phyloP scores from a whole-genome alignment of 768 basidiomycete species.

The Candolleomyces aberdarensis region DNA sequence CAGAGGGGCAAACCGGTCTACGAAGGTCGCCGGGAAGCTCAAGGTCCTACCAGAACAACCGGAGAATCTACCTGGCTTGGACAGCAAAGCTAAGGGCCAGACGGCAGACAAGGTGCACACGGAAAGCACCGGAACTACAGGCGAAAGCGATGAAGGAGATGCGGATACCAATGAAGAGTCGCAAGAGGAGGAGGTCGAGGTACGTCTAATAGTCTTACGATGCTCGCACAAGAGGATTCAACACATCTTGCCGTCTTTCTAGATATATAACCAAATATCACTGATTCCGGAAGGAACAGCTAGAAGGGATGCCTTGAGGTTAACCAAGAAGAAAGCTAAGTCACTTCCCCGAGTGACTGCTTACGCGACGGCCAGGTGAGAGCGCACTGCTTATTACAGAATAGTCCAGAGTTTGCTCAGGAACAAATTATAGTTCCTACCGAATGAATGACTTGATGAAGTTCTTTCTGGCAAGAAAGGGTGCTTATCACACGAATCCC shows the following conservation, averaged over 20 bases:
- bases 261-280: slow-evolving; percentile 94
- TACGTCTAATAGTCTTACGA: slow-evolving; percentile 23
- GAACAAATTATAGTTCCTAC: slow-evolving; percentile 63
- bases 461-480: slow-evolving; percentile 82
- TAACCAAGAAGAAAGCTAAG: slow-evolving; percentile 96
- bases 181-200: slow-evolving; percentile 61
- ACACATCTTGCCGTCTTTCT: background rate
- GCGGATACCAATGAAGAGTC: slow-evolving; percentile 60
- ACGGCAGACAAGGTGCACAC: slow-evolving; percentile 37
- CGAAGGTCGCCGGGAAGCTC: slow-evolving; percentile 81
- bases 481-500: slow-evolving; percentile 82
- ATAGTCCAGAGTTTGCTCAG: background rate
- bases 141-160: slow-evolving; percentile 73
- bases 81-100: slow-evolving; percentile 18
- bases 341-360: slow-evolving; percentile 91
- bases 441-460: slow-evolving; percentile 83
- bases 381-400: background rate
- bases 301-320: slow-evolving; percentile 79
- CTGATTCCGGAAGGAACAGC: slow-evolving; percentile 94
- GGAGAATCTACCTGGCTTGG: slow-evolving; percentile 42
- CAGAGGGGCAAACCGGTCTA: slow-evolving; percentile 74
- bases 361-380: slow-evolving; percentile 87
- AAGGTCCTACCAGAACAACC: slow-evolving; percentile 88
- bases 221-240: background rate
- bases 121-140: slow-evolving; percentile 46